These are phyloP conservation scores for Diplodia sapinea DNA, from an alignment of 2,329 filamentous ascomycete genomes.

Conservation along the genomic window DNA sequence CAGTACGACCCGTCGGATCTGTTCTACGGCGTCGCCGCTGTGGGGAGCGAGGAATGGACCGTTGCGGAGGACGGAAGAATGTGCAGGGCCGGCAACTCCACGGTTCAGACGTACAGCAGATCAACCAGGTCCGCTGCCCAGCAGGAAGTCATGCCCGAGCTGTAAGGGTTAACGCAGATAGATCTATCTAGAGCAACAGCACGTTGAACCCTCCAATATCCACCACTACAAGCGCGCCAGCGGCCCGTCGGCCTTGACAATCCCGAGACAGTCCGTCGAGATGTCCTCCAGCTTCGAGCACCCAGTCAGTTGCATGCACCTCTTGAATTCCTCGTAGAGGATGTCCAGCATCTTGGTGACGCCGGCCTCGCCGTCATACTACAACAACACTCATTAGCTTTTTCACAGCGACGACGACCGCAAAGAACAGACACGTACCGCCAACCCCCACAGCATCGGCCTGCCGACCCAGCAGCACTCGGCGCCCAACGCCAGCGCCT, in stretches of 20 bases:
- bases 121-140: neutral
- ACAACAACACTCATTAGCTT: neutral
- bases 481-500: constrained; percentile 68
- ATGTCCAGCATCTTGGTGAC: constrained; percentile 34
- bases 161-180: neutral
- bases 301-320: constrained; percentile 50
- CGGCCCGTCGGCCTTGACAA: constrained; percentile 32
- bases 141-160: neutral
- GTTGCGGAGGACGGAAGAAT: constrained; percentile 34
- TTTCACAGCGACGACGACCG: no score
- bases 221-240: neutral
- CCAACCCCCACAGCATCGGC: constrained; percentile 56
- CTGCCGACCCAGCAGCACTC: constrained; percentile 65
- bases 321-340: constrained; percentile 44
- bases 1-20: constrained; percentile 37
- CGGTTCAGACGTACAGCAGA: neutral
- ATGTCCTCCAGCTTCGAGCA: constrained; percentile 47
- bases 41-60: constrained; percentile 40
- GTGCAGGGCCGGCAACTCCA: constrained; percentile 14
- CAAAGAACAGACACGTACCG: constrained; percentile 8
- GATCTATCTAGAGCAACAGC: no score
- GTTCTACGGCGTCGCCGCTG: constrained; percentile 37
- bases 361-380: constrained; percentile 35
- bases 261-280: constrained; percentile 41
- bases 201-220: no score